Evolutionary conservation across 331 rosid genomes (phyloP).

Genomic region (Pyrus hybrid): DNA sequence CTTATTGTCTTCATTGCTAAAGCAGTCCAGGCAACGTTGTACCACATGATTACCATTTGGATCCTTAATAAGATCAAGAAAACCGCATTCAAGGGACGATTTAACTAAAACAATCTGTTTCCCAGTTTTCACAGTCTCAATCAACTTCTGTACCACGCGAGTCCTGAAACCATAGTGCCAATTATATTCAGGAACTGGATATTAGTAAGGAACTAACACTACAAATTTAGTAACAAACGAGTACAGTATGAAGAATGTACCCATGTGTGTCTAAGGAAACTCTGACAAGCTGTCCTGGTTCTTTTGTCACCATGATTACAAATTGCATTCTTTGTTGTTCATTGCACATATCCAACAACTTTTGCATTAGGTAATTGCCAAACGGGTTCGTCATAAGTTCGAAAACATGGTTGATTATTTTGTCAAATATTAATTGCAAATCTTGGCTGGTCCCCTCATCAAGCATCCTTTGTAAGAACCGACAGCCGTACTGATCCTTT

Average conservation of each 20-base stretch:
- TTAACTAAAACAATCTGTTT: conserved; percentile 11
- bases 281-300: conserved; percentile 45
- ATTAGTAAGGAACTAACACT: neutral
- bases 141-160: conserved; percentile 75
- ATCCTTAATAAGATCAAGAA: conserved; percentile 61
- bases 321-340: conserved; percentile 48
- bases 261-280: conserved; percentile 60
- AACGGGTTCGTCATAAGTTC: conserved; percentile 63
- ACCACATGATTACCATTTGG: conserved; percentile 65
- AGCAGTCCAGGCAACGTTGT: conserved; percentile 59
- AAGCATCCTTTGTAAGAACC: conserved; percentile 42
- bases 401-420: conserved; percentile 35
- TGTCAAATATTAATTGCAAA: conserved; percentile 36
- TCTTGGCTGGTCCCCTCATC: conserved; percentile 40
- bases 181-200: neutral
- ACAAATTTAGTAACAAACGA: neutral
- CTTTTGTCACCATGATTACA: conserved; percentile 37
- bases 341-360: conserved; percentile 42
- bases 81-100: conserved; percentile 58
- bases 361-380: conserved; percentile 79
- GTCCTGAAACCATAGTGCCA: conserved; percentile 34
- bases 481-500: conserved; percentile 61
- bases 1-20: conserved; percentile 48
- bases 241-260: conserved; percentile 20
- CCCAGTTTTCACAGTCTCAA: conserved; percentile 39